phyloP scores from a whole-genome alignment of 2,329 filamentous ascomycete genomes.

The Pseudogymnoascus sp. region DNA sequence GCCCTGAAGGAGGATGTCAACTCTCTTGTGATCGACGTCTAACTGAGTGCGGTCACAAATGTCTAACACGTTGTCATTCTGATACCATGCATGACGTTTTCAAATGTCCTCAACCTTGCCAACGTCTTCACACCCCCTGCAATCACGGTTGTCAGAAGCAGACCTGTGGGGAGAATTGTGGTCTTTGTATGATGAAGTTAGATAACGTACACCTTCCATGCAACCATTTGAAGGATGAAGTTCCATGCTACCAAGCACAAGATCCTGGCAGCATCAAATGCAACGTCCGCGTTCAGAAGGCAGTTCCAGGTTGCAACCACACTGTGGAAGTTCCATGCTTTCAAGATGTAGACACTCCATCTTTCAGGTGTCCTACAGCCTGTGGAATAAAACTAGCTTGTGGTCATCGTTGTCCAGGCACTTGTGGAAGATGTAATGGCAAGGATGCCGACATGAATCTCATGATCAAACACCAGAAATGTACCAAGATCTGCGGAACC shows the following conservation, averaged over 20 bases:
- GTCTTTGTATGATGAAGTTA: conserved; percentile 31
- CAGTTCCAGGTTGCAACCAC: conserved; percentile 51
- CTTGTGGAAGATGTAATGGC: conserved; percentile 43
- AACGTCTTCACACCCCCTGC: conserved; percentile 36
- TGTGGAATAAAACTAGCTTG: too few species aligned
- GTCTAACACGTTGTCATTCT: conserved; percentile 39
- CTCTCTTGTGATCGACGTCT: conserved; percentile 24
- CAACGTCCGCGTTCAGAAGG: conserved; percentile 36
- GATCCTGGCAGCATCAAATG: conserved; percentile 43
- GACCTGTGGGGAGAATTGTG: conserved; percentile 39
- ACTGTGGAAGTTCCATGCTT: conserved; percentile 42
- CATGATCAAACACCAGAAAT: conserved; percentile 18
- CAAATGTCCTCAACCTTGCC: conserved; percentile 33
- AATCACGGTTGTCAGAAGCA: conserved; percentile 36
- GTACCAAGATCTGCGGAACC: conserved; percentile 40
- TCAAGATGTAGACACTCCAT: conserved; percentile 32
- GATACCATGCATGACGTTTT: conserved; percentile 29
- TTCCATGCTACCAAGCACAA: conserved; percentile 37
- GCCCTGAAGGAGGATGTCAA: conserved; percentile 49
- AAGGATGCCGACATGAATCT: conserved; percentile 40
- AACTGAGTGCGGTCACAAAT: not conserved
- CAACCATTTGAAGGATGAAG: conserved; percentile 31
- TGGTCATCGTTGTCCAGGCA: conserved; percentile 39
- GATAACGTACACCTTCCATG: conserved; percentile 30
- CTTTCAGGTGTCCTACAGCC: conserved; percentile 28